These are phyloP conservation scores for Elongisporangium prolatum DNA, from an alignment of 352 stramenopile genomes.

Conservation along the genomic window DNA sequence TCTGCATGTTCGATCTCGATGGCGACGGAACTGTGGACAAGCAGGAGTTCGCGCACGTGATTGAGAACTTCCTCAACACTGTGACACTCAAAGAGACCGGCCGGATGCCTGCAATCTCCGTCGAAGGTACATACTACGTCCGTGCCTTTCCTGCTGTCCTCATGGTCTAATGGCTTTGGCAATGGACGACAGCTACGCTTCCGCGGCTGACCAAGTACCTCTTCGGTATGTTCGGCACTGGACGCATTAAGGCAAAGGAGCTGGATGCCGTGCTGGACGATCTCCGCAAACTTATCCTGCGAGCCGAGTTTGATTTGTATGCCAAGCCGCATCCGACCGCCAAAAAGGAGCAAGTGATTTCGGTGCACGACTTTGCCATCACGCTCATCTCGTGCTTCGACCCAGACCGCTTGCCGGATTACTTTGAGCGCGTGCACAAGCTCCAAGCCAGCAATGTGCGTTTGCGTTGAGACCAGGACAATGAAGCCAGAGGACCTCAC, in stretches of 20 bases:
- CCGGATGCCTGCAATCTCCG: conserved; percentile 22
- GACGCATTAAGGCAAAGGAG: conserved; percentile 51
- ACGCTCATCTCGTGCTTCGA: conserved; percentile 74
- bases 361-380: conserved; percentile 74
- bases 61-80: conserved; percentile 52
- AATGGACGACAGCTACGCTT: conserved; percentile 19
- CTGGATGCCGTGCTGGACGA: conserved; percentile 41
- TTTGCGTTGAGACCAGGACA: neutral
- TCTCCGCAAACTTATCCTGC: conserved; percentile 55
- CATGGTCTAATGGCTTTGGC: conserved; percentile 1
- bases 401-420: conserved; percentile 50
- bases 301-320: conserved; percentile 72
- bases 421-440: conserved; percentile 51
- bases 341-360: conserved; percentile 44
- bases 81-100: conserved; percentile 25
- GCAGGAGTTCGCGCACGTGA: conserved; percentile 63
- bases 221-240: conserved; percentile 51
- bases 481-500: no score
- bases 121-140: conserved; percentile 16
- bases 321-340: conserved; percentile 31
- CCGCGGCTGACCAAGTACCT: conserved; percentile 60
- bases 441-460: conserved; percentile 56
- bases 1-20: conserved; percentile 80
- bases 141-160: neutral
- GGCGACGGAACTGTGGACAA: conserved; percentile 72